A percentile compares a stretch with the other conserved stretches of the same genome.
phyloP scores from a whole-genome alignment of 768 basidiomycete species.

The Pleurotus djamor region DNA sequence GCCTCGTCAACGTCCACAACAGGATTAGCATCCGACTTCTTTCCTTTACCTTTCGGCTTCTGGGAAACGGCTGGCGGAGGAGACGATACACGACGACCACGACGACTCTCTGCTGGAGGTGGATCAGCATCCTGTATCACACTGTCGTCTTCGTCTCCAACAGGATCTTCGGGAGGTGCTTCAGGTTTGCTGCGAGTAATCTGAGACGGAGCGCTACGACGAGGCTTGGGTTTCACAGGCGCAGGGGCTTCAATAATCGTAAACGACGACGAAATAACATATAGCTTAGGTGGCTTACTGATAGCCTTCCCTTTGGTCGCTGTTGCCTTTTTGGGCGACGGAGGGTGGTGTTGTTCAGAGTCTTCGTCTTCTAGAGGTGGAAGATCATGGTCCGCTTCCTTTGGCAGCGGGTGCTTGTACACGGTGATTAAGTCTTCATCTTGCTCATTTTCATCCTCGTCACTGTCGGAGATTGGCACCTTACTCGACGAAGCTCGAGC shows the following conservation, averaged over 20 bases:
- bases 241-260: background rate
- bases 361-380: background rate
- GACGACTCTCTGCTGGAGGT: too few species aligned
- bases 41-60: background rate
- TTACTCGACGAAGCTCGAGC: background rate
- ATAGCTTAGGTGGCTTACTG: background rate
- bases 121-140: too few species aligned
- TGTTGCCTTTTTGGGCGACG: background rate
- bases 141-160: too few species aligned
- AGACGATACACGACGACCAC: background rate
- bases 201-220: too few species aligned
- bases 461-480: background rate
- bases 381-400: background rate
- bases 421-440: conserved; percentile 10
- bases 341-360: background rate
- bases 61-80: background rate
- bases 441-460: conserved; percentile 19
- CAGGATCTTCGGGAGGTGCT: too few species aligned
- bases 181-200: too few species aligned
- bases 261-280: background rate
- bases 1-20: background rate
- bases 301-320: background rate
- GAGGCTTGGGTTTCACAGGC: background rate
- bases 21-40: background rate
- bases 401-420: background rate